Conservation (phyloP, 176 grass and related monocot species). For the Eragrostis curvula region DNA sequence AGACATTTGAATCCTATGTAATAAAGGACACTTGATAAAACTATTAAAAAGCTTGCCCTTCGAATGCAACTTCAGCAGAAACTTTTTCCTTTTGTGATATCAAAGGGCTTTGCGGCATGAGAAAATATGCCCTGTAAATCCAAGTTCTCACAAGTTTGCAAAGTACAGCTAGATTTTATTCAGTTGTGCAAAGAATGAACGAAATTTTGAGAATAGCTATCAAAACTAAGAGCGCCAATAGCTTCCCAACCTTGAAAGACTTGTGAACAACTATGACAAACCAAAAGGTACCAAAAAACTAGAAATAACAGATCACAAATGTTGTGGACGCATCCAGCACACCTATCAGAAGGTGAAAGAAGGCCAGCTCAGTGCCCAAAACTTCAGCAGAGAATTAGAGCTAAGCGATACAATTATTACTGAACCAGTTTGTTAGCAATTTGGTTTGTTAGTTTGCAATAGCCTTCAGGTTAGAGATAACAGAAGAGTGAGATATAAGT, state of each 20-base stretch:
- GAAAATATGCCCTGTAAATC: constrained; percentile 1
- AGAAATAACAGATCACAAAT: neutral
- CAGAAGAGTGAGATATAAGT: neutral
- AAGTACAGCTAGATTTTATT: neutral
- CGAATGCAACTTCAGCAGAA: neutral
- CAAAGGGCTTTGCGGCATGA: neutral
- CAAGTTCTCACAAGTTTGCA: neutral
- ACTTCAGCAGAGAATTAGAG: neutral
- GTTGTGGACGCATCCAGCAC: neutral
- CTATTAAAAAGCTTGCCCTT: neutral
- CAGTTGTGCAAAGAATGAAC: neutral
- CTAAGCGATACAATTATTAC: neutral
- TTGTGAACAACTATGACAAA: neutral
- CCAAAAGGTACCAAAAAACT: neutral
- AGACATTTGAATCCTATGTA: neutral
- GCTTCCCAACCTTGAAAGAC: constrained; percentile 5
- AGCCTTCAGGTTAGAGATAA: neutral
- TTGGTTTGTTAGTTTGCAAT: neutral
- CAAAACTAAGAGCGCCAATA: constrained; percentile 3
- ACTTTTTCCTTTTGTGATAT: neutral
- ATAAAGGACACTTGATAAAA: neutral
- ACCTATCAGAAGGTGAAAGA: neutral
- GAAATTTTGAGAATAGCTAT: neutral
- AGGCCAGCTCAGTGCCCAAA: neutral
- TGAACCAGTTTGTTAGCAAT: neutral